Base-by-base conservation (phyloP, 108 stramenopile genomes). In the Parmales sp. region DNA sequence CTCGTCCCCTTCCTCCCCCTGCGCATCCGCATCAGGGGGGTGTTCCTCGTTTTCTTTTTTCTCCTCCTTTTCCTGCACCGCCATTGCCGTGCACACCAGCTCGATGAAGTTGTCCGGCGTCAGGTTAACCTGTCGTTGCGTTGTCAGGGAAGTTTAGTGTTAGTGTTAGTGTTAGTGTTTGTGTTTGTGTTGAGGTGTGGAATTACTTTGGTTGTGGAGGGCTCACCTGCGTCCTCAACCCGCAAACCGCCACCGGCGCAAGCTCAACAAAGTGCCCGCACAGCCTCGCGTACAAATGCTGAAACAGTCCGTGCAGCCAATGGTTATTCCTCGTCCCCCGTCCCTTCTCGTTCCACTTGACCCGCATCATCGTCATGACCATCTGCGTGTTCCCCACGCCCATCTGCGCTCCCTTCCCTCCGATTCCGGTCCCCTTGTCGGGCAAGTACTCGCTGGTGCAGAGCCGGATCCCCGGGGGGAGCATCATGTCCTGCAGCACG, bases 81-180 rank as follows among this genome's bases (percentile, higher is more conserved):
- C 85, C 73, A 89, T 89, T 0, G 88, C 88, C 26, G 73, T 76
- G 34, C 77, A 82, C 36, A 92, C 79, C 8, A 92, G 74, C 60
- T 92, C 90, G 37, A 92, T 85, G 84, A 87, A 83, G 69, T 92
- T 88, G 69, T 92, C 88, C 7, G 90, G 90, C 13, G 90, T 92
- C 8, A 92, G 75, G 70, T 92, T 92, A 0, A 89, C 88, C n/a
- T n/a, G n/a, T n/a, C n/a, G n/a, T n/a, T n/a, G n/a, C n/a, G n/a
- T n/a, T n/a, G n/a, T n/a, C n/a, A n/a, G n/a, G n/a, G n/a, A n/a
- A n/a, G n/a, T n/a, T n/a, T n/a, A n/a, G n/a, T n/a, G n/a, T n/a
- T n/a, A n/a, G n/a, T n/a, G n/a, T n/a, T n/a, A n/a, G n/a, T n/a
- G n/a, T n/a, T n/a, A n/a, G n/a, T n/a, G n/a, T n/a, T n/a, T n/a